Evolutionary conservation across 129 eudicot genomes (phyloP), one percentile per base, ranked within the genome.

Genomic region (Deinandra increscens): DNA sequence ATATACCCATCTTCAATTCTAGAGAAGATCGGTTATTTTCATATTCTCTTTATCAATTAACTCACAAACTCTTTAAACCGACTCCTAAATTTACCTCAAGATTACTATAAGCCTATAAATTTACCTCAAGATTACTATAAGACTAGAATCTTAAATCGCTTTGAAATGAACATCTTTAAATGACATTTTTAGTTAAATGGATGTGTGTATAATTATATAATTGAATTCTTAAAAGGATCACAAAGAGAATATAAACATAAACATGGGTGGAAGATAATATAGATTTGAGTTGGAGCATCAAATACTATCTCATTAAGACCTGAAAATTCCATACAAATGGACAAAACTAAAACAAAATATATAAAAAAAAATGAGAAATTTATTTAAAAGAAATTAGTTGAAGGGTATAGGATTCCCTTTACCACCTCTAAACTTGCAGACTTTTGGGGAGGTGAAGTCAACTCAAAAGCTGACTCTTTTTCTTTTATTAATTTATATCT

Each of bases 361-460:
- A 6, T 60, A 39, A 3, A 23, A 48, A 73, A 7, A 18, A 51
- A 7, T 38, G 23, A 60, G 11, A 68, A 36, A 71, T 61, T 55
- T 39, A 45, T 60, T 59, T 37, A 38, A 53, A 18, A 15, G 37
- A 63, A 76, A 67, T 65, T 66, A 65, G 70, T 71, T 80, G 76
- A 76, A 67, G 75, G 73, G 78, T 64, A 82, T 69, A 64, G 82
- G 75, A 82, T 78, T 77, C 81, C 65, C 81, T 69, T 77, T 69
- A 38, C 58, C 80, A 69, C 80, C 80, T 76, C 81, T 69, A 77
- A 61, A 60, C 69, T 69, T 69, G 81, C 81, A 77, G 81, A 77
- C 81, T 77, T 77, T 76, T 77, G 63, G 76, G 71, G 76, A 77
- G 81, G 81, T 77, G 81, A 77, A 77, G 81, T 77, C 81, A 77